Conservation (phyloP, 2,329 filamentous ascomycete genomes). For the Ophiostoma sp. region DNA sequence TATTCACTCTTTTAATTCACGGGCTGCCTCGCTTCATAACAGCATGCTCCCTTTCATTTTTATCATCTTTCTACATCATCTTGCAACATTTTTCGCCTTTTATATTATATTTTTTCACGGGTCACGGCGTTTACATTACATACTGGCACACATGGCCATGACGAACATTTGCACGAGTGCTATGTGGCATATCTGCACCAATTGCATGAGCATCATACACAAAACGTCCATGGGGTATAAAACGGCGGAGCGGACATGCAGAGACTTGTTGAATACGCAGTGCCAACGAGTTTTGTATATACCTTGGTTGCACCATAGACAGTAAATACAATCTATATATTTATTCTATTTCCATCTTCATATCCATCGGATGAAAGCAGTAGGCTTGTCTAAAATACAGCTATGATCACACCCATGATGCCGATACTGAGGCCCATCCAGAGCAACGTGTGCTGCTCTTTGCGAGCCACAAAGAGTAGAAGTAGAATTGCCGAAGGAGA, state of each 20-base stretch:
- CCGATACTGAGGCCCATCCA: background rate
- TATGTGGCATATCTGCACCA: background rate
- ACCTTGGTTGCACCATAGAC: background rate
- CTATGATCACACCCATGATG: background rate
- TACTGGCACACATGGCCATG: constrained; percentile 4
- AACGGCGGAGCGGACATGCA: background rate
- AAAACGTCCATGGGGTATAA: background rate
- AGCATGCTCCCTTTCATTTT: background rate
- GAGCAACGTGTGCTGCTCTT: background rate
- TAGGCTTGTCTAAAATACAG: background rate
- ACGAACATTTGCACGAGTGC: background rate
- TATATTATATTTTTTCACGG: background rate
- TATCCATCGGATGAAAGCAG: no score
- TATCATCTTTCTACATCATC: background rate
- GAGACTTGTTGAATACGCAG: background rate
- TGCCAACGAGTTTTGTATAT: background rate
- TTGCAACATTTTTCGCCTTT: background rate
- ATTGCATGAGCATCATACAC: background rate
- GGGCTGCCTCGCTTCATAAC: background rate
- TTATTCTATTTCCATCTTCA: background rate
- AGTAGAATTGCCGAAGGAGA: no score
- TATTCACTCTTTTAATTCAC: background rate
- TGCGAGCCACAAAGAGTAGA: no score
- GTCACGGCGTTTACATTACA: background rate
- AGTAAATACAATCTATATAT: constrained; percentile 7